Evolutionary conservation across 257 asterid genomes (phyloP), one percentile per base, ranked within the genome.

Genomic region (Penstemon barbatus): DNA sequence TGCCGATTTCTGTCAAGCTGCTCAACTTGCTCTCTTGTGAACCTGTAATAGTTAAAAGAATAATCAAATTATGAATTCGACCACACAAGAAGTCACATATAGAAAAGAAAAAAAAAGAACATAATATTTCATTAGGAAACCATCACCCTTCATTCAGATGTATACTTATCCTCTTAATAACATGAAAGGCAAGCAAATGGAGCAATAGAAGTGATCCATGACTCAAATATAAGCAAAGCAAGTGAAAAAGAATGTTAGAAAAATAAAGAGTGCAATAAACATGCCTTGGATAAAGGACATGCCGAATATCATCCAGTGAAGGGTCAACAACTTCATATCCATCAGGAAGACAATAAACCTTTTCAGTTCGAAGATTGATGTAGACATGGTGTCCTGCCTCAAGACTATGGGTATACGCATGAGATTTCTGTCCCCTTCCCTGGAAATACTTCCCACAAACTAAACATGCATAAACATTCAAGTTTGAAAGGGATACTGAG

Each of bases 291-390:
- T 94, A 83, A 61, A 91, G 97, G 33, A 91, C 97, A 78, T 89
- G 87, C 39, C 95, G 91, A 71, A 94, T 91, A 76, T 86, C 99
- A 80, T 94, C 99, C 68, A 94, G 80, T 0, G 99, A 94, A 49
- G 97, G 88, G 67, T 94, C 99, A 61, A 83, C 78, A 65, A 94
- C 84, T 80, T 94, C 97, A 75, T 94, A 94, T 78, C 97, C 99
- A 86, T 94, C 97, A 62, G 99, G 97, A 80, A 94, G 97, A 77
- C 97, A 94, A 79, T 84, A 94, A 70, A 91, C 95, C 80, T 91
- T 91, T 84, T 94, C 97, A 6, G 96, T 87, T 54, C 82, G 88
- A 61, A 94, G 95, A 84, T 94, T 94, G 80, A 94, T 94, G 86
- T 74, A 94, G 55, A 94, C 97, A 72, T 94, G 99, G 76, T 94